These are phyloP conservation scores for Achaetomium macrosporum DNA, from an alignment of 2,329 filamentous ascomycete genomes.

Conservation along the genomic window DNA sequence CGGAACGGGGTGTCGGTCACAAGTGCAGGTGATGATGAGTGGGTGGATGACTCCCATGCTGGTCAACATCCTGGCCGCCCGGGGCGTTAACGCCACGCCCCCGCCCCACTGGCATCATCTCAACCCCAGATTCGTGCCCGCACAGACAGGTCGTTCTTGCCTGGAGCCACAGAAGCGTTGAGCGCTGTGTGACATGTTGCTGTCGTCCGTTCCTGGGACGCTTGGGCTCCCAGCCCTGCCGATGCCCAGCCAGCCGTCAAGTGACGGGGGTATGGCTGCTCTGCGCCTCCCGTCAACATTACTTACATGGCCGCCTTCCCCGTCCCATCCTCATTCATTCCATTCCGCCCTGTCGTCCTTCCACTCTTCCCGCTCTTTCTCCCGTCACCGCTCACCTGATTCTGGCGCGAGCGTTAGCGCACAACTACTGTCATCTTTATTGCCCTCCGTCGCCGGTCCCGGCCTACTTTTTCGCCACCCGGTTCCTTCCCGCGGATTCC, in stretches of 20 bases:
- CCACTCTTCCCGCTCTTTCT: neutral
- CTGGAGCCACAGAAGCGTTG: constrained; percentile 19
- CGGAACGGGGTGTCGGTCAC: constrained; percentile 4
- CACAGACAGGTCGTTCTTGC: constrained; percentile 7
- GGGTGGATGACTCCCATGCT: constrained; percentile 16
- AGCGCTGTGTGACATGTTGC: constrained; percentile 21
- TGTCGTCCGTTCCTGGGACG: constrained; percentile 16
- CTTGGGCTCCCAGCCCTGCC: constrained; percentile 15
- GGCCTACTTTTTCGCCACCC: constrained; percentile 16
- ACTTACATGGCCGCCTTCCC: constrained; percentile 18
- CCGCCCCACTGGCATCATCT: constrained; percentile 9
- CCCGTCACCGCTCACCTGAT: neutral
- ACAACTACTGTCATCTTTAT: constrained; percentile 6
- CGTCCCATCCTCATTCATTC: constrained; percentile 7
- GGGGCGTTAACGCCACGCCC: constrained; percentile 5
- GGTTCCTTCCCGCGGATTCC: constrained; percentile 19
- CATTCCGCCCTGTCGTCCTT: constrained; percentile 8
- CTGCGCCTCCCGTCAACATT: neutral
- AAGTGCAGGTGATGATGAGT: constrained; percentile 16
- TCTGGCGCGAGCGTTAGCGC: neutral
- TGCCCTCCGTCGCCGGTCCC: neutral
- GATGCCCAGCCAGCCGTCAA: constrained; percentile 14
- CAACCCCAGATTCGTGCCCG: constrained; percentile 19
- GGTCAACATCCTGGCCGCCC: constrained; percentile 2
- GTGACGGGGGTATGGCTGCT: constrained; percentile 1